A percentile compares a stretch with the other conserved stretches of the same genome.
phyloP scores from a whole-genome alignment of 2,329 filamentous ascomycete species.

The Herpotrichia juniperi region DNA sequence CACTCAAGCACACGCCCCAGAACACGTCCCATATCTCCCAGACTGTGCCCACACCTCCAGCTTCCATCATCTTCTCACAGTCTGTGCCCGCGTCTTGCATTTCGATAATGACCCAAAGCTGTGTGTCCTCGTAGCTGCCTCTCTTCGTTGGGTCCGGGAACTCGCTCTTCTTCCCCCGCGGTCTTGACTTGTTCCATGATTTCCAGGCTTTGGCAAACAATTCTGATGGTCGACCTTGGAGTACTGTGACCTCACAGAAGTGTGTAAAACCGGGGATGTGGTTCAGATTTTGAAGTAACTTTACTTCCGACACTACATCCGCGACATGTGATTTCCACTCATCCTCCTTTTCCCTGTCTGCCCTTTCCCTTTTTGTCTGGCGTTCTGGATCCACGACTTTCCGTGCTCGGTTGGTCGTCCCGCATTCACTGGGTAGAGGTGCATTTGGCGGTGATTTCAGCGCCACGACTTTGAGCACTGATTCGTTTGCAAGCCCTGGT shows the following conservation, averaged over 20 bases:
- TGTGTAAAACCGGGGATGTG: constrained; percentile 67
- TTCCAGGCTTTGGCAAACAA: constrained; percentile 57
- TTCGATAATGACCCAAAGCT: constrained; percentile 69
- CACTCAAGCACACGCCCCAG: constrained; percentile 67
- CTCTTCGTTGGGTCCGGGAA: constrained; percentile 64
- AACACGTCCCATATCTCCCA: constrained; percentile 67
- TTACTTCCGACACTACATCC: constrained; percentile 55
- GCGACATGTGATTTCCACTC: constrained; percentile 50
- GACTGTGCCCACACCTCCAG: constrained; percentile 43
- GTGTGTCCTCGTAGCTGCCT: constrained; percentile 58
- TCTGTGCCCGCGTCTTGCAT: constrained; percentile 70
- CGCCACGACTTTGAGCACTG: constrained; percentile 54
- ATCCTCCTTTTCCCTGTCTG: constrained; percentile 45
- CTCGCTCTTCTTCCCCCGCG: constrained; percentile 53
- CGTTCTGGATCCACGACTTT: constrained; percentile 54
- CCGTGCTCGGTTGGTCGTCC: constrained; percentile 13
- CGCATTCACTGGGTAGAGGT: constrained; percentile 39
- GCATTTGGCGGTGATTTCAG: constrained; percentile 41
- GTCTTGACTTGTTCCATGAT: constrained; percentile 50
- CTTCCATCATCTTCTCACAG: constrained; percentile 49
- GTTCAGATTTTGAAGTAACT: constrained; percentile 63
- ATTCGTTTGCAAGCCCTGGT: constrained; percentile 45
- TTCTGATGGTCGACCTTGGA: constrained; percentile 61
- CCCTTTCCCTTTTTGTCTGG: constrained; percentile 24
- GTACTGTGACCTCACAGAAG: constrained; percentile 63